Percentiles rank a stretch among this genome's conserved stretches.
phyloP scores from a whole-genome alignment of 441 rosid genomes.

The Euphorbia schlechtendalii region DNA sequence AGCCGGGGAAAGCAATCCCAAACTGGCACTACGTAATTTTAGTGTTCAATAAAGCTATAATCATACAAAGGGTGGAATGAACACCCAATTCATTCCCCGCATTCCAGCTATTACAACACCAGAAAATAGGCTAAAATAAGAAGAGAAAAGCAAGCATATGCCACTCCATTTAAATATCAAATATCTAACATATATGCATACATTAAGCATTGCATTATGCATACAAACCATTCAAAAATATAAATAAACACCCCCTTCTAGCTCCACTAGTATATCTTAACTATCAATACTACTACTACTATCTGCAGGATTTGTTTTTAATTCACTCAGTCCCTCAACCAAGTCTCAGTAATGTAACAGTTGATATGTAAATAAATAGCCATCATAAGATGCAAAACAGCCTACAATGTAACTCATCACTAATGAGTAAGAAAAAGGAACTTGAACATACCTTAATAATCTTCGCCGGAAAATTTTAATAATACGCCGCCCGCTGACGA shows the following conservation, averaged over 20 bases:
- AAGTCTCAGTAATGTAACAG: background rate
- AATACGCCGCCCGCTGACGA: background rate
- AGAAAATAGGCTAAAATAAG: background rate
- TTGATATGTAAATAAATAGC: background rate
- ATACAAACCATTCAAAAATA: background rate
- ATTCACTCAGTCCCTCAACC: background rate
- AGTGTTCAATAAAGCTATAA: background rate
- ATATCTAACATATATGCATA: background rate
- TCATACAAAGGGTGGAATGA: background rate
- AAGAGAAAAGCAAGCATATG: background rate
- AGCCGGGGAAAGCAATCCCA: no score
- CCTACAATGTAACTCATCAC: background rate
- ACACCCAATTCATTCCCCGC: background rate
- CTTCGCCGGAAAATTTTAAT: slow-evolving; percentile 3
- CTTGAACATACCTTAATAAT: slow-evolving; percentile 21
- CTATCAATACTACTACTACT: background rate
- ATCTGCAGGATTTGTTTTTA: background rate
- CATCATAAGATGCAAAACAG: background rate
- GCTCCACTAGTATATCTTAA: background rate
- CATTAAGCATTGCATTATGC: background rate
- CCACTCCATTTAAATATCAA: background rate
- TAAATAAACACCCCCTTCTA: background rate
- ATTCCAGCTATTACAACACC: background rate
- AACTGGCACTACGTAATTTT: no score
- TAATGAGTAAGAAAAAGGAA: slow-evolving; percentile 7